Conservation (phyloP, 306 rosid species). For the Canavalia gladiata region DNA sequence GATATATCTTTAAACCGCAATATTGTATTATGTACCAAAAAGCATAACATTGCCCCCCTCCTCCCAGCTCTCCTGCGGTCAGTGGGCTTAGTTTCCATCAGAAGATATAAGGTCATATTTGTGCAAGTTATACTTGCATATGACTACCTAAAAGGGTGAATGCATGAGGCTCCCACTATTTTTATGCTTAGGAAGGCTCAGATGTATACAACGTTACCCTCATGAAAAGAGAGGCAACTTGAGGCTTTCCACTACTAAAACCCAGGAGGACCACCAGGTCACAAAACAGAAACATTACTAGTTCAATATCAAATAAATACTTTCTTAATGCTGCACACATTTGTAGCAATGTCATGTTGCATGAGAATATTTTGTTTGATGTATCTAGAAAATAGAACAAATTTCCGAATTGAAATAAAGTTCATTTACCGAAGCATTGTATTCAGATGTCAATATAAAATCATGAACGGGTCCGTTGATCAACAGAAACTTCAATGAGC, state of each 20-base stretch:
- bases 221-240: conserved; percentile 13
- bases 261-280: conserved; percentile 9
- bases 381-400: conserved; percentile 19
- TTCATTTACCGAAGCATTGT: conserved; percentile 46
- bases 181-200: conserved; percentile 1
- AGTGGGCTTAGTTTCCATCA: background rate
- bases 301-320: conserved; percentile 29
- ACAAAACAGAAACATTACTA: background rate
- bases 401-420: conserved; percentile 7
- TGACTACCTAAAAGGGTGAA: conserved; percentile 11
- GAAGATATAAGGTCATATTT: background rate
- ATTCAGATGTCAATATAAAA: conserved; percentile 38
- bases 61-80: too few species aligned
- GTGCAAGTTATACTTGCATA: conserved; percentile 12
- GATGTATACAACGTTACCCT: background rate
- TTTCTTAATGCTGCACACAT: conserved; percentile 15
- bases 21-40: background rate
- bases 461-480: conserved; percentile 70
- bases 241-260: background rate
- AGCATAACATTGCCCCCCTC: background rate
- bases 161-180: background rate
- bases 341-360: background rate
- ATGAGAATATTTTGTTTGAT: conserved; percentile 22
- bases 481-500: conserved; percentile 71
- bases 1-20: background rate